Conservation (phyloP, 129 eudicot genomes). For the Artemisia argyi region DNA sequence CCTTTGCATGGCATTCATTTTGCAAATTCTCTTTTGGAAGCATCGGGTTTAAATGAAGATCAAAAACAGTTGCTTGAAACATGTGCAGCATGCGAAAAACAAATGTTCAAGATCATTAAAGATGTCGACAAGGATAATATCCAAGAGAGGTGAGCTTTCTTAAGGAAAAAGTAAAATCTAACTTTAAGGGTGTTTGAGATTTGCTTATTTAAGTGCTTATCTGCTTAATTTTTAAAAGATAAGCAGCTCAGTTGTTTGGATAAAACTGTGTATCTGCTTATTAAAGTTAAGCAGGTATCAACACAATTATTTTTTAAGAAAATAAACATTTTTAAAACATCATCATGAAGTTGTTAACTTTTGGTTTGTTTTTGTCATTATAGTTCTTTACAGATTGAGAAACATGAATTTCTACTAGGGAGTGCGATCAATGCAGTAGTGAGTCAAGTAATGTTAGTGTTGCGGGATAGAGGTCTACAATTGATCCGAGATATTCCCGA, state of each 20-base stretch:
- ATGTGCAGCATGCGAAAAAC: constrained; percentile 73
- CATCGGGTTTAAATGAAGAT: constrained; percentile 57
- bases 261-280: no score
- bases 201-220: no score
- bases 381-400: constrained; percentile 78
- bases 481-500: constrained; percentile 82
- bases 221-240: no score
- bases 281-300: no score
- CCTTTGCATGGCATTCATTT: constrained; percentile 75
- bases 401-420: constrained; percentile 67
- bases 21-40: constrained; percentile 65
- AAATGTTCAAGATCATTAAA: constrained; percentile 64
- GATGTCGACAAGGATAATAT: constrained; percentile 75
- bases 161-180: not conserved
- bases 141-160: constrained; percentile 65
- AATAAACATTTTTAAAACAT: not conserved
- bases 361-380: constrained; percentile 8
- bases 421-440: constrained; percentile 79
- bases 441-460: constrained; percentile 72
- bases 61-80: constrained; percentile 75
- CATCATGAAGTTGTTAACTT: constrained; percentile 1
- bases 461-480: constrained; percentile 73
- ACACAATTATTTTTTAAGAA: no score
- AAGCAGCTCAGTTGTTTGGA: no score
- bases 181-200: no score